These are phyloP conservation scores for Hypoxylon sp. DNA, from an alignment of 2,329 filamentous ascomycete species.

Conservation along the genomic window DNA sequence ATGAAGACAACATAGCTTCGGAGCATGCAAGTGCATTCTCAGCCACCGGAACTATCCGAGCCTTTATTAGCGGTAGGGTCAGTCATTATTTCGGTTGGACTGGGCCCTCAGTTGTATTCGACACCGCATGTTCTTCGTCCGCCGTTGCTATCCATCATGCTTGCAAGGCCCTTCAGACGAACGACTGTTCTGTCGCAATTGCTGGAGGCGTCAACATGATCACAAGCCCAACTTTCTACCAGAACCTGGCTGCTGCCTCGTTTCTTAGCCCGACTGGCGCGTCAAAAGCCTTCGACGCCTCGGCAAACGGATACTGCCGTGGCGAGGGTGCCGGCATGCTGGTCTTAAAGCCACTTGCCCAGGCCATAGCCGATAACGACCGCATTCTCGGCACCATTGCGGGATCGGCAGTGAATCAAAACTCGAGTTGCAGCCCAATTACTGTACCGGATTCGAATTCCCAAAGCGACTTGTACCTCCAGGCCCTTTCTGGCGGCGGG, in stretches of 20 bases:
- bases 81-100: conserved; percentile 57
- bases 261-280: conserved; percentile 62
- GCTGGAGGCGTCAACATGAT: conserved; percentile 61
- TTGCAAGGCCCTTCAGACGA: conserved; percentile 50
- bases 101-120: conserved; percentile 55
- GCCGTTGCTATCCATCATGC: conserved; percentile 56
- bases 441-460: conserved; percentile 50
- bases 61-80: conserved; percentile 55
- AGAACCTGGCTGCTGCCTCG: conserved; percentile 51
- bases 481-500: conserved; percentile 46
- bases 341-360: conserved; percentile 65
- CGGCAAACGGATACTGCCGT: conserved; percentile 69
- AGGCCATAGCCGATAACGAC: conserved; percentile 67
- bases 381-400: conserved; percentile 62
- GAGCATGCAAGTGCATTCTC: conserved; percentile 54
- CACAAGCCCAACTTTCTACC: conserved; percentile 47
- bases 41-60: conserved; percentile 53
- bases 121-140: conserved; percentile 59
- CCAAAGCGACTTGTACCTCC: conserved; percentile 53
- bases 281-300: conserved; percentile 65
- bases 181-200: conserved; percentile 55
- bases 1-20: conserved; percentile 47
- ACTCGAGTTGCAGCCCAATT: conserved; percentile 43
- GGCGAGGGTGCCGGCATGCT: conserved; percentile 65
- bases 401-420: conserved; percentile 56